Percentiles rank a stretch among this genome's conserved stretches.
These are phyloP conservation scores for Dentipellis sp. DNA, from an alignment of 768 basidiomycete genomes.

Conservation along the genomic window DNA sequence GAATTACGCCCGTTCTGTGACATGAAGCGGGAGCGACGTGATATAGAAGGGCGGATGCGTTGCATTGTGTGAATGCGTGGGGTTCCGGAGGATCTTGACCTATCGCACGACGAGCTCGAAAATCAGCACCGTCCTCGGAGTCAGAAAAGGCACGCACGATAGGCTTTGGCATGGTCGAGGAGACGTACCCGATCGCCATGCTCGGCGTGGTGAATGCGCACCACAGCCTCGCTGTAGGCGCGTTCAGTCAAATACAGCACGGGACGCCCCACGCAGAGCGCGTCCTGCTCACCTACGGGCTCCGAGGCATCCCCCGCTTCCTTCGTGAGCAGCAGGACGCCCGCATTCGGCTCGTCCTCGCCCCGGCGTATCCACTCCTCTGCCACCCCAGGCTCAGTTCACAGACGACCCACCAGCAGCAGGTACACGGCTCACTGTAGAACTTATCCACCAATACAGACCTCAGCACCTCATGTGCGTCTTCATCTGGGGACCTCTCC, in stretches of 20 bases:
- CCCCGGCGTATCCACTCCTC: slow-evolving; percentile 30
- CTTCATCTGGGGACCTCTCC: slow-evolving; percentile 24
- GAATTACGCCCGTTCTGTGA: no score
- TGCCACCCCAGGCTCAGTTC: slow-evolving; percentile 11
- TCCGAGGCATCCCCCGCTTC: slow-evolving; percentile 22
- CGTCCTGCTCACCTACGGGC: slow-evolving; percentile 1
- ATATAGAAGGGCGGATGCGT: slow-evolving; percentile 40
- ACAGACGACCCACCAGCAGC: neutral
- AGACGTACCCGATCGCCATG: slow-evolving; percentile 72
- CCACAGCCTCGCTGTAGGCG: slow-evolving; percentile 54
- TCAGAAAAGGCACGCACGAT: slow-evolving; percentile 34
- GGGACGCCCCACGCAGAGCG: no score
- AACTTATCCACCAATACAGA: slow-evolving; percentile 38
- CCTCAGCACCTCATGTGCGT: slow-evolving; percentile 48
- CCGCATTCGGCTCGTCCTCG: slow-evolving; percentile 42
- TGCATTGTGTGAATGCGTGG: slow-evolving; percentile 9
- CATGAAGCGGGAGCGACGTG: slow-evolving; percentile 36
- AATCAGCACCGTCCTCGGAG: neutral
- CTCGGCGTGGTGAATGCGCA: slow-evolving; percentile 78
- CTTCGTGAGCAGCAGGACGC: slow-evolving; percentile 54
- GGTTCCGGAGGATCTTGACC: slow-evolving; percentile 28
- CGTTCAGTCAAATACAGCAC: no score
- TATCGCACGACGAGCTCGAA: slow-evolving; percentile 9
- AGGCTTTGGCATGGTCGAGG: slow-evolving; percentile 41
- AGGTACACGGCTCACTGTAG: slow-evolving; percentile 31